Evolutionary conservation across 2,329 filamentous ascomycete species (phyloP).

Genomic region (Aspergillus sp.): DNA sequence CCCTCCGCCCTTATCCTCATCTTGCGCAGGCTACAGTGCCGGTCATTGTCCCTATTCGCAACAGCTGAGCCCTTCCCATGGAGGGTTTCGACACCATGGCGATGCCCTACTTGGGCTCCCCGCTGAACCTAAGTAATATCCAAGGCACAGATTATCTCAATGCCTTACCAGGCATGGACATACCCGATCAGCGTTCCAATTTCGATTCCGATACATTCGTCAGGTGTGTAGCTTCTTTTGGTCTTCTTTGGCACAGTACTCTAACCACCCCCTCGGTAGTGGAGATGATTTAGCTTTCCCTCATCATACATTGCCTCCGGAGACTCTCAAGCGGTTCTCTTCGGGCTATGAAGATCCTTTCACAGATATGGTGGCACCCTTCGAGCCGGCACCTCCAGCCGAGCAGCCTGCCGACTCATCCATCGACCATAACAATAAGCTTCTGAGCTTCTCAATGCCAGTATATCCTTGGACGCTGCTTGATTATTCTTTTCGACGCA

Average conservation of each 20-base stretch:
- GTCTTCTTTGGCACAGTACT: background rate
- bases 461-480: conserved; percentile 61
- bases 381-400: conserved; percentile 39
- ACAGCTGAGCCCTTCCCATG: conserved; percentile 32
- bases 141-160: conserved; percentile 49
- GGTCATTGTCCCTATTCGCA: background rate
- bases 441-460: conserved; percentile 71
- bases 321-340: conserved; percentile 50
- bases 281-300: conserved; percentile 55
- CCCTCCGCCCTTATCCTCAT: background rate
- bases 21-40: background rate
- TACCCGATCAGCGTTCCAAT: conserved; percentile 59
- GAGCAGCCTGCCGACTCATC: conserved; percentile 56
- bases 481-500: conserved; percentile 58
- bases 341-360: conserved; percentile 53
- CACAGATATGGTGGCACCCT: conserved; percentile 48
- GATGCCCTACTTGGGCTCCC: conserved; percentile 63
- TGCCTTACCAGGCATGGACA: conserved; percentile 54
- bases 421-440: conserved; percentile 66
- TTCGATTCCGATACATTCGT: conserved; percentile 62
- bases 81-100: conserved; percentile 61
- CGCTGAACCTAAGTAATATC: conserved; percentile 56
- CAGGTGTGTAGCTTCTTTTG: conserved; percentile 49
- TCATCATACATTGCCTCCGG: conserved; percentile 40
- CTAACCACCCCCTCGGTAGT: conserved; percentile 28